Conservation (phyloP, 805 yeast genomes). For the Sugiyamaella chiloensis region DNA sequence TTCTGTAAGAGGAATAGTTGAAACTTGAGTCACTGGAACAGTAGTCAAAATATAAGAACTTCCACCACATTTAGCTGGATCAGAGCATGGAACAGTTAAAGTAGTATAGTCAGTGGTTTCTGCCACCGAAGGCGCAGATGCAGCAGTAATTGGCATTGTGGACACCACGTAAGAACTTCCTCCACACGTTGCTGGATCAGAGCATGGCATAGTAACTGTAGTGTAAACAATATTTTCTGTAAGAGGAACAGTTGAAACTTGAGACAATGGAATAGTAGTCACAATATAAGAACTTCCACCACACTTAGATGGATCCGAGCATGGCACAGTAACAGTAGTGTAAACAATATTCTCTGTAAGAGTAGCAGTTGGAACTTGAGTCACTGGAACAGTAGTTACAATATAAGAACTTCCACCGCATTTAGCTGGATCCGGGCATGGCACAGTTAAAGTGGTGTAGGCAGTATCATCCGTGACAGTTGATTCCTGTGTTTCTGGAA, state of each 20-base stretch:
- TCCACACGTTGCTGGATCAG: background rate
- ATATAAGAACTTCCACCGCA: background rate
- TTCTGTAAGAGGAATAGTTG: background rate
- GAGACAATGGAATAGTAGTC: background rate
- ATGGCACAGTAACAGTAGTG: constrained; percentile 16
- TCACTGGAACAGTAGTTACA: background rate
- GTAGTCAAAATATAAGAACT: background rate
- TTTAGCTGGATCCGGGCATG: background rate
- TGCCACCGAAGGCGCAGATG: background rate
- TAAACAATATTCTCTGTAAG: constrained; percentile 4
- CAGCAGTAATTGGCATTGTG: background rate
- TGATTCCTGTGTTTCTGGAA: background rate
- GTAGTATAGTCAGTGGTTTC: constrained; percentile 2
- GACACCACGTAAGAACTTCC: background rate
- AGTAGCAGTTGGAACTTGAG: background rate
- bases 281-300: background rate
- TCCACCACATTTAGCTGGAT: background rate
- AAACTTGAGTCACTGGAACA: background rate
- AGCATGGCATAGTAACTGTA: background rate
- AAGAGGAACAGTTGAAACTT: background rate
- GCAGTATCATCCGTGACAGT: background rate
- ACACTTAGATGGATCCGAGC: constrained; percentile 1
- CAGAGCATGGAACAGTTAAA: constrained; percentile 15
- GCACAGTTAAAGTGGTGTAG: constrained; percentile 16
- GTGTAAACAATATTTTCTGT: background rate